Base-by-base conservation (phyloP, 441 rosid genomes). In the Lepidium campestre region DNA sequence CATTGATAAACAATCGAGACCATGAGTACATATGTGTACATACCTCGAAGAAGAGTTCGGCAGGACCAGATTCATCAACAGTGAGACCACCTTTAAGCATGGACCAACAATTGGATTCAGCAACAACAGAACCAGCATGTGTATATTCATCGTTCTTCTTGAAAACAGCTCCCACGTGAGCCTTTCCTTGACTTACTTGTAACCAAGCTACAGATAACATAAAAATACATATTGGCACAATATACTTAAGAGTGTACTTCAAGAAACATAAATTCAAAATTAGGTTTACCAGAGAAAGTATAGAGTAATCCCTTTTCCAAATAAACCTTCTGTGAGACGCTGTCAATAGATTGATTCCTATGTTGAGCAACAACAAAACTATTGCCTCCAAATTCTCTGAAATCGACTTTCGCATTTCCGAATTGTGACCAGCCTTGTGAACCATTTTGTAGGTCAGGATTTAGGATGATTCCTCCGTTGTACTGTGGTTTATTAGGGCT, bases 41-140 rank as follows among this genome's bases (percentile, higher is more conserved):
- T 61, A 82, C 95, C 91, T 83, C 85, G 13, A 92, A 92, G 64
- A 76, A 84, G 55, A 92, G 86, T 15, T 82, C 62, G 15, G 83
- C 93, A 6, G 64, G 75, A 8, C 87, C 89, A 8, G 91, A 85
- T 42, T 68, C 34, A 68, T 87, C 77, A 10, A 79, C 82, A 7
- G 89, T 78, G 29, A 92, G 77, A 57, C 98, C 96, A 59, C 96
- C 98, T 73, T 89, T 91, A 46, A 91, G 84, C 90, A 91, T 87
- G 52, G 95, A 82, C 98, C 96, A 92, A n/a, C 96, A 89, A 5
- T 71, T 77, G 1, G 96, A 72, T 71, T 80, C 63, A 46, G 91
- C 98, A 14, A 76, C 25, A 64, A 72, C 58, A 3, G 79, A 78
- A 54, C 91, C 96, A 13, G 82, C 94, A 62, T 15, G 19, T 48